A percentile compares a stretch with the other conserved stretches of the same genome.
These are phyloP conservation scores for Penicillium paneum DNA, from an alignment of 2,329 filamentous ascomycete genomes.

Conservation along the genomic window DNA sequence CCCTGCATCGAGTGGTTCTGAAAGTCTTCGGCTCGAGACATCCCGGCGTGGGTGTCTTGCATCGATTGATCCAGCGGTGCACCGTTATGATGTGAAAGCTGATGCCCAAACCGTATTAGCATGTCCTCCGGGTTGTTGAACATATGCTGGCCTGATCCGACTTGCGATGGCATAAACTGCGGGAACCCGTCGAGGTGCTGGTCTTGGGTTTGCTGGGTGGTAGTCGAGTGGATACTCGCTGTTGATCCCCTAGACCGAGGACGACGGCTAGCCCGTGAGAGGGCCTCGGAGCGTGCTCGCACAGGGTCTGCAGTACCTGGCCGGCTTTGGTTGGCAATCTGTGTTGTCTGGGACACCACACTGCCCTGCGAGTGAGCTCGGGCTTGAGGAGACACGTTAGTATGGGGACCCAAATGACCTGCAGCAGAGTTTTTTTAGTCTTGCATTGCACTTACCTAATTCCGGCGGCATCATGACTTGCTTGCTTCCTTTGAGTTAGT, in stretches of 20 bases:
- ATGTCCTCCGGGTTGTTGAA: conserved; percentile 46
- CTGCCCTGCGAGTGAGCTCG: conserved; percentile 41
- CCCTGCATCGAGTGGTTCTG: conserved; percentile 34
- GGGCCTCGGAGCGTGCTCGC: conserved; percentile 42
- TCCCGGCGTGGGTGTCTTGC: conserved; percentile 36
- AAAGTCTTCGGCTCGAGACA: conserved; percentile 40
- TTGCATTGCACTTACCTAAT: conserved; percentile 18
- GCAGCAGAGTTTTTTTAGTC: background rate
- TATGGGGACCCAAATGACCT: background rate
- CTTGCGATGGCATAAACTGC: conserved; percentile 39
- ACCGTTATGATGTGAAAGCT: conserved; percentile 40
- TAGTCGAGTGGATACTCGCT: conserved; percentile 48
- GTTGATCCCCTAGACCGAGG: conserved; percentile 48
- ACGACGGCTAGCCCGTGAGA: conserved; percentile 41
- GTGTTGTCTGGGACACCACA: conserved; percentile 38
- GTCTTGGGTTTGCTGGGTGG: conserved; percentile 44
- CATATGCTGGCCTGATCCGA: conserved; percentile 33
- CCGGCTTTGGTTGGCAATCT: conserved; percentile 39
- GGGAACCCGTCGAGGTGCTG: conserved; percentile 42
- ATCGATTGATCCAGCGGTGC: conserved; percentile 38
- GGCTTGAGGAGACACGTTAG: conserved; percentile 24
- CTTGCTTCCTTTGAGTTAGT: conserved; percentile 9
- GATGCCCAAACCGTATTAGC: conserved; percentile 45
- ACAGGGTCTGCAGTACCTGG: conserved; percentile 42
- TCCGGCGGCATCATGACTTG: conserved; percentile 22